Base-by-base conservation (phyloP, 2,329 filamentous ascomycete species). In the Xylaria hypoxylon region DNA sequence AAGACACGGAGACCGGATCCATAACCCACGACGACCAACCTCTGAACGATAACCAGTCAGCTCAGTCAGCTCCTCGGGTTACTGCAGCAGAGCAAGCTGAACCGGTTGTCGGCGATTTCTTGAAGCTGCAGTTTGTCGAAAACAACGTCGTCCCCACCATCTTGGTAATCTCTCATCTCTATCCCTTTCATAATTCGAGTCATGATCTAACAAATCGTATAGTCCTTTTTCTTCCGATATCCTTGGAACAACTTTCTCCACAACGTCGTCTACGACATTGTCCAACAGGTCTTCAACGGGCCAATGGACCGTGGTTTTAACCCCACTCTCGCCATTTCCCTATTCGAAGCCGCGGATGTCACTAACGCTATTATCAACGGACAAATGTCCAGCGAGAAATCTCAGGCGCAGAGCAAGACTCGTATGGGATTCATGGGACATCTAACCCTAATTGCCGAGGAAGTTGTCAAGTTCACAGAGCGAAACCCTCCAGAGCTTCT, bases 221-320 rank as follows among this genome's bases (percentile, higher is more conserved):
- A 96, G 93, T 92, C 94, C 64, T 98, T 98, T 83, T 99, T 99
- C 82, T 99, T 99, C 83, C 89, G 91, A 66, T 99, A 98, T 76
- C 95, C 96, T 1, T 99, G 96, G 96, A 99, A 99, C 80, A 99
- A 99, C 79, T 99, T 99, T 77, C 86, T 99, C 50, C 96, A 99
- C 81, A 99, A 99, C 76, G 96, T 99, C 48, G 96, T 99, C 53
- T 99, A 99, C 77, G 96, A 99, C 78, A 94, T 99, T 75, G 93
- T 99, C 48, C 96, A 99, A 79, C 96, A 99, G 82, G 96, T 99
- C 0, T 98, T 99, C 80, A 99, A 99, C 77, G 96, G 96, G 8
- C 94, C 94, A 0, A 97, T 99, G 92, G 95, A 98, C 73, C 91
- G 94, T 67, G 94, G 96, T 31, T 97, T 91, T 81, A 99, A 99